These are phyloP conservation scores for Podospora sp. DNA, from an alignment of 495 filamentous ascomycete species.

Conservation along the genomic window DNA sequence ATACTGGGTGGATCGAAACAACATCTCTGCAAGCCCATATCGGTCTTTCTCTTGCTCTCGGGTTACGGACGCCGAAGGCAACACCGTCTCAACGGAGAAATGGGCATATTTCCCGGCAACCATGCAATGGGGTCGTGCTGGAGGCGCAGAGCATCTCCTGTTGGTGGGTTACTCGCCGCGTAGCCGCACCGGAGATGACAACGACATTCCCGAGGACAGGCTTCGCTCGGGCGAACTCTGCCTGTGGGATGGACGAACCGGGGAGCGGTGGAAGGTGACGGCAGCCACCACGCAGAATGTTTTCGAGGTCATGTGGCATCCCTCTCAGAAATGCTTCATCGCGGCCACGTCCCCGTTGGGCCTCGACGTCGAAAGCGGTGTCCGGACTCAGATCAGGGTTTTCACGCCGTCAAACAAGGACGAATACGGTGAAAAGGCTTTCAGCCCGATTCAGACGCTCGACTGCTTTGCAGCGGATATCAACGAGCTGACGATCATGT, in stretches of 20 bases:
- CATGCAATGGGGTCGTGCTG: constrained; percentile 68
- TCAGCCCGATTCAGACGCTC: constrained; percentile 44
- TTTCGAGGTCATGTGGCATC: constrained; percentile 82
- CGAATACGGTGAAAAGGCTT: constrained; percentile 37
- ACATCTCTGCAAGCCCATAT: constrained; percentile 38
- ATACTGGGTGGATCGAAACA: constrained; percentile 42
- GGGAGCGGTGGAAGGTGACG: constrained; percentile 48
- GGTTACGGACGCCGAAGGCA: constrained; percentile 47
- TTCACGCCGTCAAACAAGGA: constrained; percentile 37
- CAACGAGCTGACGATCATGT: constrained; percentile 75
- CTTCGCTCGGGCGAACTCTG: constrained; percentile 67
- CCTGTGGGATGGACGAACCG: constrained; percentile 65
- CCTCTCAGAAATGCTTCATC: constrained; percentile 57
- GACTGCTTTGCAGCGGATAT: constrained; percentile 84
- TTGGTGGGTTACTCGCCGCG: constrained; percentile 76
- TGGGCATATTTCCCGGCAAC: constrained; percentile 69
- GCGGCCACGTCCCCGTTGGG: constrained; percentile 61
- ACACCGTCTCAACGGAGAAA: constrained; percentile 46
- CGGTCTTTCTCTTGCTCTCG: constrained; percentile 50
- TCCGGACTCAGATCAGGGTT: constrained; percentile 54
- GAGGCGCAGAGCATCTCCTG: constrained; percentile 57
- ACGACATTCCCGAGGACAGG: constrained; percentile 56
- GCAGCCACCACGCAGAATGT: constrained; percentile 66
- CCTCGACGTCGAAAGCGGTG: constrained; percentile 43
- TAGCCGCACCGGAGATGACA: constrained; percentile 51